phyloP scores from a whole-genome alignment of 495 filamentous ascomycete species.

The Annulohypoxylon nitens region DNA sequence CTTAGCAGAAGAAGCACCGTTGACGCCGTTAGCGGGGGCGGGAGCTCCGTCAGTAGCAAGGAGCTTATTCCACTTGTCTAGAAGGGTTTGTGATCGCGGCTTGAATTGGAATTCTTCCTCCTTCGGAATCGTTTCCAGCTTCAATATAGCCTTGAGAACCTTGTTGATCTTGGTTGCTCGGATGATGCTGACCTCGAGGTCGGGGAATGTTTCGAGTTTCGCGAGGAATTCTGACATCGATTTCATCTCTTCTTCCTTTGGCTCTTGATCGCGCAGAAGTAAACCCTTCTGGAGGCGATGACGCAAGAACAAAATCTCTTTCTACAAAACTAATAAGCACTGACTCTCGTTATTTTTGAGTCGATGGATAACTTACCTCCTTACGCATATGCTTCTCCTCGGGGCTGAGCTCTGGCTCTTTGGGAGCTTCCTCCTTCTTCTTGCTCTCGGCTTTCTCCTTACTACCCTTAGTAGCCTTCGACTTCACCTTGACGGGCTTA shows the following conservation, averaged over 20 bases:
- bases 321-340: constrained; percentile 55
- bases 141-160: constrained; percentile 90
- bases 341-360: constrained; percentile 8
- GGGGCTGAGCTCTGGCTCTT: constrained; percentile 64
- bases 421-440: constrained; percentile 69
- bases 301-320: constrained; percentile 82
- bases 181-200: constrained; percentile 89
- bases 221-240: constrained; percentile 81
- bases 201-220: constrained; percentile 81
- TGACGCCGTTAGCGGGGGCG: constrained; percentile 62
- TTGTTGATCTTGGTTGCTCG: constrained; percentile 92
- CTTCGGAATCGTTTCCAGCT: constrained; percentile 81
- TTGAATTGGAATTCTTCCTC: constrained; percentile 91
- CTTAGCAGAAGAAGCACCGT: constrained; percentile 57
- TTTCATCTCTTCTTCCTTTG: constrained; percentile 90
- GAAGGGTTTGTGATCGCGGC: constrained; percentile 75
- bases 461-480: constrained; percentile 72
- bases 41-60: constrained; percentile 67
- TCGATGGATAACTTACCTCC: constrained; percentile 64
- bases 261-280: constrained; percentile 80
- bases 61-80: constrained; percentile 85
- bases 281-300: constrained; percentile 94
- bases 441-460: constrained; percentile 73
- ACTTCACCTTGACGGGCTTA: constrained; percentile 67
- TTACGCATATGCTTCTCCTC: constrained; percentile 65